A percentile compares a stretch with the other conserved stretches of the same genome.
Evolutionary conservation across 2,329 filamentous ascomycete species (phyloP).

Genomic region (Plectosphaerella cucumerina): DNA sequence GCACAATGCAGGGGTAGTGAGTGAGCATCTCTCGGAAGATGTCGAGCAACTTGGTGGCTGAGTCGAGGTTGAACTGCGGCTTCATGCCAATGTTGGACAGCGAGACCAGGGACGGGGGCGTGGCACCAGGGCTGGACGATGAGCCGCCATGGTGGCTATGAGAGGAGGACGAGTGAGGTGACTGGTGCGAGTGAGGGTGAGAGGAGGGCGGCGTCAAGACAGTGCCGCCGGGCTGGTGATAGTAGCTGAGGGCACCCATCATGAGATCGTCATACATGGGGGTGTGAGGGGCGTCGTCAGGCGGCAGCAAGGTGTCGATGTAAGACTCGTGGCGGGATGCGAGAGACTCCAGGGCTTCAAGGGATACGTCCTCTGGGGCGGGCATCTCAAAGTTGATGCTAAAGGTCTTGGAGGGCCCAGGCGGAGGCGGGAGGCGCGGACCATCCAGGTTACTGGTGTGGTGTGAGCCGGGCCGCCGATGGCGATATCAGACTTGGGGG

Average conservation of each 20-base stretch:
- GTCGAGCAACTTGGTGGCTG: constrained; percentile 40
- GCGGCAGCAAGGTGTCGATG: constrained; percentile 35
- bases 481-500: background rate
- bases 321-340: constrained; percentile 36
- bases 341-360: constrained; percentile 30
- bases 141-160: background rate
- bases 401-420: constrained; percentile 44
- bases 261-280: constrained; percentile 3
- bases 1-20: constrained; percentile 39
- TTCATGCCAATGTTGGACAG: constrained; percentile 38
- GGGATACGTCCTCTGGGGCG: constrained; percentile 20
- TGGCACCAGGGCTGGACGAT: constrained; percentile 15
- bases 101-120: constrained; percentile 23
- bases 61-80: constrained; percentile 51
- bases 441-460: constrained; percentile 12
- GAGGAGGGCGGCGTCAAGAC: constrained; percentile 1
- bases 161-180: constrained; percentile 14
- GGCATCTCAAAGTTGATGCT: constrained; percentile 48
- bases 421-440: constrained; percentile 21
- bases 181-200: background rate
- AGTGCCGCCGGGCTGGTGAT: constrained; percentile 8
- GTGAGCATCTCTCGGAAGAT: constrained; percentile 39
- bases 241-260: background rate
- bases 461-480: constrained; percentile 16
- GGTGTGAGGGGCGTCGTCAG: constrained; percentile 10